Evolutionary conservation across 2,329 filamentous ascomycete genomes (phyloP).

Genomic region (Tolypocladium amazonense): DNA sequence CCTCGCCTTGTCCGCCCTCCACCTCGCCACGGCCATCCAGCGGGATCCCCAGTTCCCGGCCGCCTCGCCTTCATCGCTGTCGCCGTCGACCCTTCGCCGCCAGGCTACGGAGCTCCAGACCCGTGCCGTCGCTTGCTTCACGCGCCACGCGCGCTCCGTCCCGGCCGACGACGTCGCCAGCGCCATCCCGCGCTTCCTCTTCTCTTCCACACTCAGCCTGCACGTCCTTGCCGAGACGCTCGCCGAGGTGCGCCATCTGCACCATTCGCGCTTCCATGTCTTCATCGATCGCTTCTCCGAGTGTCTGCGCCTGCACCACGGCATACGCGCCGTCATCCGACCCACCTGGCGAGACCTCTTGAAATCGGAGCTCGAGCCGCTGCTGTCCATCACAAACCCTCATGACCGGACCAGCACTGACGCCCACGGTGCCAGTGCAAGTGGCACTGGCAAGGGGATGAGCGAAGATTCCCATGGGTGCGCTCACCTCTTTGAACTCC

Average conservation of each 20-base stretch:
- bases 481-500: conserved; percentile 13
- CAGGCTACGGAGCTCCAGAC: conserved; percentile 34
- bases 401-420: background rate
- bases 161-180: conserved; percentile 12
- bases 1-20: conserved; percentile 33
- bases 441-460: background rate
- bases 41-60: background rate
- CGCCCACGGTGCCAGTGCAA: background rate
- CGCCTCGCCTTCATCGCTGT: background rate
- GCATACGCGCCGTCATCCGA: conserved; percentile 26
- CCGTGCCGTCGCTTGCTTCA: conserved; percentile 28
- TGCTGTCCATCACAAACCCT: conserved; percentile 10
- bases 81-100: conserved; percentile 13
- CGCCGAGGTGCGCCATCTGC: conserved; percentile 9
- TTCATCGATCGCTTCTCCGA: conserved; percentile 29
- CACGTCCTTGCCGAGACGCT: conserved; percentile 39
- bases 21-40: conserved; percentile 14
- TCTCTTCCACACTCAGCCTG: conserved; percentile 30
- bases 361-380: conserved; percentile 20
- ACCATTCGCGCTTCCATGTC: conserved; percentile 19
- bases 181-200: conserved; percentile 31
- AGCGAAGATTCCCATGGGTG: conserved; percentile 13
- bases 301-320: conserved; percentile 31
- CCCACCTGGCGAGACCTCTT: conserved; percentile 23
- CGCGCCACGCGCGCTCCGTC: conserved; percentile 13